A percentile compares a stretch with the other conserved stretches of the same genome.
These are phyloP conservation scores for Ganoderma boninense DNA, from an alignment of 1,284 basidiomycete species.

Conservation along the genomic window DNA sequence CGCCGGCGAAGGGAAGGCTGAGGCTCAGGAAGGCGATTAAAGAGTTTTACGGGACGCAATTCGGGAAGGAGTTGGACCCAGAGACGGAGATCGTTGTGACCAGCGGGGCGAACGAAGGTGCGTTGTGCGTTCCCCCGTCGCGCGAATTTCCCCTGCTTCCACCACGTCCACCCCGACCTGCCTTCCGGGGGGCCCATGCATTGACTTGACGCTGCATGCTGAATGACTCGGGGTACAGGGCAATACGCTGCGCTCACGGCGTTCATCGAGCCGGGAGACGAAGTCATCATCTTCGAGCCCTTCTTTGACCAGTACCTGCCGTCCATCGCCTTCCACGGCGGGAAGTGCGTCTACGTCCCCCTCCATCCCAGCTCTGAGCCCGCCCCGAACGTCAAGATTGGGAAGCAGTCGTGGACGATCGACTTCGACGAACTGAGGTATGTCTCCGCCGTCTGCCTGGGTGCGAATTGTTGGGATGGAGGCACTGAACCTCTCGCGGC, in stretches of 20 bases:
- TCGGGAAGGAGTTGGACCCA: constrained; percentile 78
- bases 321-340: constrained; percentile 91
- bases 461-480: background rate
- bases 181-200: background rate
- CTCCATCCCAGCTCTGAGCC: constrained; percentile 80
- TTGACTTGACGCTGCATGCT: no score
- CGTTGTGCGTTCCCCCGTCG: constrained; percentile 23
- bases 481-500: background rate
- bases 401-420: constrained; percentile 85
- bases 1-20: constrained; percentile 86
- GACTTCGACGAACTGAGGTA: constrained; percentile 86
- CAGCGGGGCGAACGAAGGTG: constrained; percentile 95
- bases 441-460: constrained; percentile 24
- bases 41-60: constrained; percentile 75
- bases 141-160: background rate
- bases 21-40: constrained; percentile 87
- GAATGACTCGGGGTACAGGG: constrained; percentile 54
- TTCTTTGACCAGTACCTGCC: constrained; percentile 98
- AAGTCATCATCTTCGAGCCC: constrained; percentile 98
- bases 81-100: constrained; percentile 70
- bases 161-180: background rate
- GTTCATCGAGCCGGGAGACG: constrained; percentile 89
- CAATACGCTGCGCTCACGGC: constrained; percentile 90
- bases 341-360: constrained; percentile 93
- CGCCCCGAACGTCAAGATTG: constrained; percentile 56